These are phyloP conservation scores for Urochloa ruziziensis DNA, from an alignment of 176 grass and related monocot genomes.

Conservation along the genomic window DNA sequence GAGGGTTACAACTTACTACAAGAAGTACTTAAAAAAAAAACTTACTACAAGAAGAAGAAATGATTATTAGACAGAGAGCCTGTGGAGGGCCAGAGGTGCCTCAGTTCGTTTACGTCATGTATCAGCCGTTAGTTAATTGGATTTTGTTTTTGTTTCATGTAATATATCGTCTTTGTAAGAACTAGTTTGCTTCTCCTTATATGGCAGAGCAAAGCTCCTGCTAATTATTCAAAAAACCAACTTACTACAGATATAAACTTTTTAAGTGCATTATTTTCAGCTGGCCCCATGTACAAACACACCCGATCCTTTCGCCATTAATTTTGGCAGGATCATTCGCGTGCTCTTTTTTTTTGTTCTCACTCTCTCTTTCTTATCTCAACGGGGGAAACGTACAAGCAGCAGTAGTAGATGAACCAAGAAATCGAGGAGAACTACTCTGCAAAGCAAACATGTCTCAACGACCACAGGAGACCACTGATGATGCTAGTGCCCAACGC, in stretches of 20 bases:
- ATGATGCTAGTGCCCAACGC: conserved; percentile 48
- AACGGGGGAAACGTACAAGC: background rate
- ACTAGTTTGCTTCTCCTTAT: no score
- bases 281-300: background rate
- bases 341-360: background rate
- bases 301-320: background rate
- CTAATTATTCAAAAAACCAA: no score
- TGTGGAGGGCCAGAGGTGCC: no score
- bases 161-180: no score
- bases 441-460: background rate
- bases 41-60: no score
- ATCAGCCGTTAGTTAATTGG: no score
- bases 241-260: background rate
- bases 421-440: background rate
- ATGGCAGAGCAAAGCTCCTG: no score
- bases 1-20: no score
- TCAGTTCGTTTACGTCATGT: no score
- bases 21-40: no score
- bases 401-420: background rate
- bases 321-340: background rate
- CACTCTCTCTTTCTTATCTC: background rate
- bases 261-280: background rate
- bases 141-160: no score
- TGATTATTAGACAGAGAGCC: no score
- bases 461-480: background rate